A percentile compares a stretch with the other conserved stretches of the same genome.
These are phyloP conservation scores for Nakazawaea siamensis DNA, from an alignment of 805 yeast genomes.

Conservation along the genomic window DNA sequence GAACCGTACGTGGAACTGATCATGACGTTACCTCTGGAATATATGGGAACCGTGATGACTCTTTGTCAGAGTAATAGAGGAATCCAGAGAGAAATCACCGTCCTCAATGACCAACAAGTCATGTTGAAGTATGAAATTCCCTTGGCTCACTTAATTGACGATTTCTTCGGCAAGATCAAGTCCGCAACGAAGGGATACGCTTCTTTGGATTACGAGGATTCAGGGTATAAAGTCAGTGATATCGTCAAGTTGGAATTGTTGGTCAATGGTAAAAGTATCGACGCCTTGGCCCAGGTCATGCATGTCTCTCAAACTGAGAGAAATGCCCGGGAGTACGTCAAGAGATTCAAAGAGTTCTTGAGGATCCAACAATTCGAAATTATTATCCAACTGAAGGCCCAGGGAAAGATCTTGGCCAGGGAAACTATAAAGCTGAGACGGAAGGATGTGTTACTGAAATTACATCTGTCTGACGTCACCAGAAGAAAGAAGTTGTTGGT, in stretches of 20 bases:
- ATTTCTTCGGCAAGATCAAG: slow-evolving; percentile 88
- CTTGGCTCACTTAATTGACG: slow-evolving; percentile 84
- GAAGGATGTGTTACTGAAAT: slow-evolving; percentile 87
- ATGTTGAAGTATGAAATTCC: slow-evolving; percentile 76
- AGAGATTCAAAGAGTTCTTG: slow-evolving; percentile 70
- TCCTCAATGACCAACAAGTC: slow-evolving; percentile 74
- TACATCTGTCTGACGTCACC: slow-evolving; percentile 90
- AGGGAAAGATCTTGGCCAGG: slow-evolving; percentile 73
- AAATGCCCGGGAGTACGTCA: slow-evolving; percentile 76
- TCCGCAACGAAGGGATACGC: slow-evolving; percentile 91
- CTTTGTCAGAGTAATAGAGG: slow-evolving; percentile 84
- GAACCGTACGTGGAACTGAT: slow-evolving; percentile 90
- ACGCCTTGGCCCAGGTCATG: slow-evolving; percentile 87
- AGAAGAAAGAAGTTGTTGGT: slow-evolving; percentile 82
- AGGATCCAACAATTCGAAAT: slow-evolving; percentile 86
- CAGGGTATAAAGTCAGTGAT: slow-evolving; percentile 75
- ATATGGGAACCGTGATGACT: slow-evolving; percentile 78
- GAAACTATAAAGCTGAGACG: slow-evolving; percentile 91
- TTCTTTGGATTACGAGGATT: slow-evolving; percentile 89
- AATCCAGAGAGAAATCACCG: slow-evolving; percentile 68
- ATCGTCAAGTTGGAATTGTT: slow-evolving; percentile 81
- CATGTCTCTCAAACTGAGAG: slow-evolving; percentile 70
- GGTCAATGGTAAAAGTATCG: slow-evolving; percentile 84
- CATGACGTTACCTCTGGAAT: slow-evolving; percentile 87
- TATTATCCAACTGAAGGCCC: slow-evolving; percentile 83